phyloP scores from a whole-genome alignment of 768 basidiomycete species.

The Tephrocybe rancida region DNA sequence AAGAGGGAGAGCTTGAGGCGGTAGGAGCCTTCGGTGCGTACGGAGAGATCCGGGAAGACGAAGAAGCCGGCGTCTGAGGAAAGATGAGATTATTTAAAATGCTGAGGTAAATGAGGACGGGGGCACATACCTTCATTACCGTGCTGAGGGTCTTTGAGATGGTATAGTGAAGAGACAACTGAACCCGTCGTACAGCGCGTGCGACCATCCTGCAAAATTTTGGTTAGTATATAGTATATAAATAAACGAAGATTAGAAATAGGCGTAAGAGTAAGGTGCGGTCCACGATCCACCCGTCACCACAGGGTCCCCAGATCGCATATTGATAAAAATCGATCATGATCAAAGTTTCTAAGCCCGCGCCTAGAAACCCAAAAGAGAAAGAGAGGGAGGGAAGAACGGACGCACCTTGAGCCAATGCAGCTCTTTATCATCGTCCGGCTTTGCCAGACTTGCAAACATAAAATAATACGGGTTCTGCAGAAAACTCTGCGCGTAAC shows the following conservation, averaged over 20 bases:
- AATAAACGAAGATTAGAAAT: neutral
- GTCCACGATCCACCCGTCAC: too few species aligned
- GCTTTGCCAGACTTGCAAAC: constrained; percentile 89
- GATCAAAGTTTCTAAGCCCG: too few species aligned
- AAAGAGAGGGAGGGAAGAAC: neutral
- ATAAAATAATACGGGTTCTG: constrained; percentile 97
- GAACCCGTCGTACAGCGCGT: constrained; percentile 91
- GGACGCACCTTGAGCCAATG: constrained; percentile 73
- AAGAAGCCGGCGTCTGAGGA: constrained; percentile 88
- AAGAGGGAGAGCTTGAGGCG: constrained; percentile 73
- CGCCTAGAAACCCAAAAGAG: neutral
- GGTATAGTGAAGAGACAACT: constrained; percentile 89
- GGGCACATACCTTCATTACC: constrained; percentile 42
- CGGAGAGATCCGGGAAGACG: constrained; percentile 93
- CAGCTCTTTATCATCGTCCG: constrained; percentile 86
- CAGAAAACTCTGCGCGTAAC: constrained; percentile 64
- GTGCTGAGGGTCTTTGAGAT: constrained; percentile 74
- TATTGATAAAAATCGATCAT: too few species aligned
- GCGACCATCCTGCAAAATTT: constrained; percentile 70
- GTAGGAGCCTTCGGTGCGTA: constrained; percentile 91
- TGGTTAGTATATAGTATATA: neutral
- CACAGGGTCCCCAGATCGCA: too few species aligned
- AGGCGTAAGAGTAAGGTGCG: too few species aligned
- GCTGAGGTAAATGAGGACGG: neutral
- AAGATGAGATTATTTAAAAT: neutral